Evolutionary conservation across 2,329 filamentous ascomycete species (phyloP).

Genomic region (Trichothecium roseum): DNA sequence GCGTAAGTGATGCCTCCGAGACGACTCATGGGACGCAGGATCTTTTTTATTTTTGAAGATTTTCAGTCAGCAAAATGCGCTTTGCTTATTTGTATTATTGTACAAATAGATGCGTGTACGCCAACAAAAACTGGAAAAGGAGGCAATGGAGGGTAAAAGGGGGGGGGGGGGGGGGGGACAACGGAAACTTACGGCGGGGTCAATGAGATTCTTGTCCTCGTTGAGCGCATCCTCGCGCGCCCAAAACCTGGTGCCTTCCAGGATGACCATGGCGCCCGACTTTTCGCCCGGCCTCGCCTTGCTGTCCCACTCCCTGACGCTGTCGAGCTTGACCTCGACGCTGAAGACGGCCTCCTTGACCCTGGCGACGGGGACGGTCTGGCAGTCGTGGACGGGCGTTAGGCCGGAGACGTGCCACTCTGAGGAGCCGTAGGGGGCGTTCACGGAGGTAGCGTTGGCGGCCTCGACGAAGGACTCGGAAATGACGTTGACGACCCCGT

Average conservation of each 20-base stretch:
- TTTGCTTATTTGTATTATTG: too few species aligned
- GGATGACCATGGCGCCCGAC: conserved; percentile 61
- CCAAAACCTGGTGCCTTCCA: conserved; percentile 86
- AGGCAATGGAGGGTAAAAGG: too few species aligned
- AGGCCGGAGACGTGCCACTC: conserved; percentile 77
- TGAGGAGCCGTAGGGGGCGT: conserved; percentile 63
- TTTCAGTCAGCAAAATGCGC: not conserved
- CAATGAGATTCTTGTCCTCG: conserved; percentile 61
- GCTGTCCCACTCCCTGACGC: conserved; percentile 68
- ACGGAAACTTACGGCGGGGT: conserved; percentile 48
- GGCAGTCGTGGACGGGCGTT: conserved; percentile 53
- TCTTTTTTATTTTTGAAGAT: conserved; percentile 21
- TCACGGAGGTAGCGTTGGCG: conserved; percentile 70
- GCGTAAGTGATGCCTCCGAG: conserved; percentile 82
- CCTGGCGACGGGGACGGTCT: conserved; percentile 57
- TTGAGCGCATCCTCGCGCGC: conserved; percentile 81
- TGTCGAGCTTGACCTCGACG: conserved; percentile 71
- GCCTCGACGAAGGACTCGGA: conserved; percentile 78
- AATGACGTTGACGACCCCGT: conserved; percentile 84
- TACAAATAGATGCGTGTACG: too few species aligned
- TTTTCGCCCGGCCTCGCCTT: conserved; percentile 59
- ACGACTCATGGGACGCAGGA: conserved; percentile 66
- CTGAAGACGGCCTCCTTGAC: conserved; percentile 77
- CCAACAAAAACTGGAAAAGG: too few species aligned
- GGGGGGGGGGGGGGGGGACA: not conserved